Evolutionary conservation across 202 grass and related monocot species (phyloP), one percentile per base, ranked within the genome.

Genomic region (Hordeum pubiflorum): DNA sequence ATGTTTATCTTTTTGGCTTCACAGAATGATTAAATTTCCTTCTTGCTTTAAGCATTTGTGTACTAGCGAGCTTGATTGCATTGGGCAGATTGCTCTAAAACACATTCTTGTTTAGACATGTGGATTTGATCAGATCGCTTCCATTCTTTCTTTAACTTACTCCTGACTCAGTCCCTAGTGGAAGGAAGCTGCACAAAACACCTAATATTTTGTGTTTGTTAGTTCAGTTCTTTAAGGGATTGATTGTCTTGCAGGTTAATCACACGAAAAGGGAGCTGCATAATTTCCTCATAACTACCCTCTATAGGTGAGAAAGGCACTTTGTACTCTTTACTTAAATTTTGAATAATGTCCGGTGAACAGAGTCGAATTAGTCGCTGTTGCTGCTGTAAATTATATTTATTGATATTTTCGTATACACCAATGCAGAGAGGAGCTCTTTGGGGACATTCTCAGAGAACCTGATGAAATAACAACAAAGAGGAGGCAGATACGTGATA

Each of bases 201-300:
- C 41, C 57, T 48, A 26, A 29, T 84, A 43, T 44, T 26, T 39
- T 58, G 2, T 39, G 10, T 22, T 77, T 38, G 26, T 58, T 23
- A 64, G 58, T 70, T 66, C 72, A 80, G 27, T 58, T 66, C n/a
- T 13, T 61, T 67, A 85, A 77, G 44, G 26, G 43, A 40, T 72
- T 83, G 40, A 33, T 92, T 70, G 50, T 77, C 17, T 79, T 99
- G 77, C 89, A 99, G 96, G 96, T 99, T 86, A 93, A 93, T 81
- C 96, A 93, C 70, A 96, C 96, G 54, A 99, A 93, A 86, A 87
- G 96, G 86, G 87, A 93, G 22, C 89, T 99, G 69, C 96, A 99
- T 86, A 99, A 99, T 91, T 87, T 90, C 38, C 90, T 99, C 69
- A 99, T 99, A 69, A 89, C 79, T 31, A 90, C 79, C 17, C 92